These are phyloP conservation scores for Tagetes patula DNA, from an alignment of 129 eudicot species.

Conservation along the genomic window DNA sequence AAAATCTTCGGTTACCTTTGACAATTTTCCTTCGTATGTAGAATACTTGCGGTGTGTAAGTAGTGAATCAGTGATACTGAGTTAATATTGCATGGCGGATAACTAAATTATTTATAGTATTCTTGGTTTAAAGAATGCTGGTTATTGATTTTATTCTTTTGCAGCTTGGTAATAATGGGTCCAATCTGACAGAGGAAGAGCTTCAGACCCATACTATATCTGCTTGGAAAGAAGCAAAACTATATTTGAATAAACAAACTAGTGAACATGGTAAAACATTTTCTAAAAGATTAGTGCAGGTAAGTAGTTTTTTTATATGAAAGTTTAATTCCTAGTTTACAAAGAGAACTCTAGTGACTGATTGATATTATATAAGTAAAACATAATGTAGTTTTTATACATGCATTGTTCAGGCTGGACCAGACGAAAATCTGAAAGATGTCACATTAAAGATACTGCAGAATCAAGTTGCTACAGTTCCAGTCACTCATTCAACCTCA, in stretches of 20 bases:
- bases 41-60: not conserved
- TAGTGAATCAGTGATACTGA: not conserved
- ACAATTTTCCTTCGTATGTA: not conserved
- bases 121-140: slow-evolving; percentile 5
- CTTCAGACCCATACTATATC: slow-evolving; percentile 92
- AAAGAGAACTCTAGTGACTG: not conserved
- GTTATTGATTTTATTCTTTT: slow-evolving; percentile 17
- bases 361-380: not conserved
- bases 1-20: not conserved
- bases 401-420: slow-evolving; percentile 66
- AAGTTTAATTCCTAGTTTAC: slow-evolving; percentile 16
- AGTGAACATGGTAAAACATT: slow-evolving; percentile 50
- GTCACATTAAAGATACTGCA: slow-evolving; percentile 65
- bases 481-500: slow-evolving; percentile 62
- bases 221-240: slow-evolving; percentile 94
- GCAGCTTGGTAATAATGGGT: slow-evolving; percentile 88
- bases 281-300: slow-evolving; percentile 63
- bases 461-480: slow-evolving; percentile 70
- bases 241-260: slow-evolving; percentile 54
- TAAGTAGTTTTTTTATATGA: slow-evolving; percentile 23
- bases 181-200: slow-evolving; percentile 93
- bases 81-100: slow-evolving; percentile 1
- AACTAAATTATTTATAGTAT: not conserved
- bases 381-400: not conserved
- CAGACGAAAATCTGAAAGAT: slow-evolving; percentile 74